These are phyloP conservation scores for Primulina tabacum DNA, from an alignment of 257 asterid species.

Conservation along the genomic window DNA sequence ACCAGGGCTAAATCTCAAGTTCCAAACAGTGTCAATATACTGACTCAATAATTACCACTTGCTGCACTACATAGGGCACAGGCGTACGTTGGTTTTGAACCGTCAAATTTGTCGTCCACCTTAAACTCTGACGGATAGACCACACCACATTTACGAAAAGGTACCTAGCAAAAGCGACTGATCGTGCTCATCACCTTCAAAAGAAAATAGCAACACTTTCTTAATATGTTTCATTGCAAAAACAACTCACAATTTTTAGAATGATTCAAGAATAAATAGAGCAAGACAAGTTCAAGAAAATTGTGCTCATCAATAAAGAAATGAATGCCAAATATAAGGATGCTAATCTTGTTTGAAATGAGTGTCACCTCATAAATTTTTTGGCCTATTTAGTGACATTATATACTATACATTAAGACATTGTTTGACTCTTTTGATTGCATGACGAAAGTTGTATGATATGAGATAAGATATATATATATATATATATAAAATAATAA, in stretches of 20 bases:
- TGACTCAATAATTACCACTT: neutral
- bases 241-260: neutral
- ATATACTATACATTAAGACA: no score
- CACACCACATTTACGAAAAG: neutral
- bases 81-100: neutral
- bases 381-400: no score
- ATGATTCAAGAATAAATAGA: neutral
- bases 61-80: neutral
- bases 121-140: neutral
- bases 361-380: no score
- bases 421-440: no score
- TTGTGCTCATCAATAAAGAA: neutral
- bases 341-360: no score
- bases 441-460: no score
- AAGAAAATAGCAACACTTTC: neutral
- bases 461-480: no score
- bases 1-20: no score
- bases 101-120: constrained; percentile 1
- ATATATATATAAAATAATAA: no score
- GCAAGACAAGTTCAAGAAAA: neutral
- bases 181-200: neutral
- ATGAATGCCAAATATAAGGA: neutral
- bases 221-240: neutral
- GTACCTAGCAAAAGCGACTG: neutral
- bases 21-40: neutral